These are phyloP conservation scores for Umbilicus rupestris DNA, from an alignment of 164 flowering plant genomes.

Conservation along the genomic window DNA sequence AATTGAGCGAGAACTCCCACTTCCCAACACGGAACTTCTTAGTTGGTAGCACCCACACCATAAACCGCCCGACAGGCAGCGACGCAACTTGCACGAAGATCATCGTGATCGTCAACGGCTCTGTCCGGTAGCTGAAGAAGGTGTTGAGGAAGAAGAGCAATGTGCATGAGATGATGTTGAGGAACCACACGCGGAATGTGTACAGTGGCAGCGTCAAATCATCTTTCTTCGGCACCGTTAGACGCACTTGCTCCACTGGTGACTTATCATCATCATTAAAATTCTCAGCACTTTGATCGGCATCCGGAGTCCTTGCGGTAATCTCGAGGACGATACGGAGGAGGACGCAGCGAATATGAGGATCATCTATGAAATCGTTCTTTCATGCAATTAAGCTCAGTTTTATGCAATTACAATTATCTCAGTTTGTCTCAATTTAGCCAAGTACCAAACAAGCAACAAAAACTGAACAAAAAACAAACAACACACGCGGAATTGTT, in stretches of 20 bases:
- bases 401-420: too few relatives aligned
- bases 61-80: conserved; percentile 59
- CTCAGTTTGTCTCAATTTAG: too few relatives aligned
- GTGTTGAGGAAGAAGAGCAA: conserved; percentile 74
- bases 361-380: too few relatives aligned
- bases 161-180: conserved; percentile 58
- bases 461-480: too few relatives aligned
- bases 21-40: conserved; percentile 32
- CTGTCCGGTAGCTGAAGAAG: conserved; percentile 71
- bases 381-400: too few relatives aligned
- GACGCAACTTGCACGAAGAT: conserved; percentile 57
- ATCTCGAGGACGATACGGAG: too few relatives aligned
- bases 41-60: conserved; percentile 42
- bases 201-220: conserved; percentile 63
- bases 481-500: too few relatives aligned
- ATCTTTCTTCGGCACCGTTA: conserved; percentile 47
- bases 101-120: conserved; percentile 52
- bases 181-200: conserved; percentile 90
- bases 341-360: too few relatives aligned
- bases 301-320: too few relatives aligned
- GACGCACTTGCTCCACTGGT: conserved; percentile 48
- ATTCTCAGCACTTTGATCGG: too few relatives aligned
- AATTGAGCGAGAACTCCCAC: conserved; percentile 40
- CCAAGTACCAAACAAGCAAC: too few relatives aligned
- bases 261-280: too few relatives aligned